Evolutionary conservation across 208 protist species (phyloP), one percentile per base, ranked within the genome.

Genomic region (Crithidia expoeki): DNA sequence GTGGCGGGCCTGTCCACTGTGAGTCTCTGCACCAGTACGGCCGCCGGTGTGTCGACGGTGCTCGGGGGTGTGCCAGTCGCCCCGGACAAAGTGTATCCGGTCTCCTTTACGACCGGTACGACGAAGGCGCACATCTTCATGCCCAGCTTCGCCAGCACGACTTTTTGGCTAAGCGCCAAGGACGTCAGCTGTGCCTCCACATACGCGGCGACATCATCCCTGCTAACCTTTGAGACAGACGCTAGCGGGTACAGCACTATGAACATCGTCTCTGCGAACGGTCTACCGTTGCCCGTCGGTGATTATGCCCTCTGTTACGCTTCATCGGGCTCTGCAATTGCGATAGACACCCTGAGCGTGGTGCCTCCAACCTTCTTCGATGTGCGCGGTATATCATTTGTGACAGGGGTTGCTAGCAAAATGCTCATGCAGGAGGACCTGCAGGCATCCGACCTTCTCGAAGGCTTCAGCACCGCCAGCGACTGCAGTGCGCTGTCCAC

Each of bases 391-490:
- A 70, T 25, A 17, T 74, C 70, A 33, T 76, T 83, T 53, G 58
- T 87, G 27, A 50, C 85, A 25, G 81, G 79, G 19, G 69, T 83
- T 27, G 47, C 78, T 2, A 76, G 71, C 58, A 71, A 63, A 38
- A 69, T 87, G 55, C 32, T 46, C 21, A 64, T 90, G 59, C 72
- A 79, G 12, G 36, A 79, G n/a, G 79, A 85, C 67, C 70, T 90
- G 33, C 51, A 14, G 23, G 40, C 73, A 21, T 30, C 52, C 23
- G 33, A 64, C 60, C 78, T 90, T 21, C 58, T 81, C 19, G 60
- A 60, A 11, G 85, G 85, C 47, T 90, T 90, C 62, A 90, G 85
- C 64, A 76, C 75, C 34, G 67, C 73, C 4, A 59, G 38, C 40
- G 64, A 79, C 52, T 90, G 85, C 49, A 72, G 23, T 27, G 53